Percentiles rank a stretch among this genome's conserved stretches.
Evolutionary conservation across 768 basidiomycete species (phyloP).

Genomic region (Austroboletus eburneus): DNA sequence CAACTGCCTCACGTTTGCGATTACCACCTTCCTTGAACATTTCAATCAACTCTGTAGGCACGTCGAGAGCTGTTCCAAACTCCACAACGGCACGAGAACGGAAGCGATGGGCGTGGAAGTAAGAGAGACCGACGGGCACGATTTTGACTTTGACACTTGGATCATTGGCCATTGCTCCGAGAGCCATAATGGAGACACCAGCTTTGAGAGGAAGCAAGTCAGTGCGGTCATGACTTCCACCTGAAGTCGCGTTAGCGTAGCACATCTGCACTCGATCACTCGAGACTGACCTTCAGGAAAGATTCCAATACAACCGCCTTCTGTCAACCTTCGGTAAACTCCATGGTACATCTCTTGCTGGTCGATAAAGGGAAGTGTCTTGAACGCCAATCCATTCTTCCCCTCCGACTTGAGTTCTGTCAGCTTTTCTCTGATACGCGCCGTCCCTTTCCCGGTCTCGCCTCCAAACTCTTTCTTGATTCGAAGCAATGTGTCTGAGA

Average conservation of each 20-base stretch:
- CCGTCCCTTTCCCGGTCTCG: constrained; percentile 71
- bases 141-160: constrained; percentile 85
- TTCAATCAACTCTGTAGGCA: constrained; percentile 83
- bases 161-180: constrained; percentile 95
- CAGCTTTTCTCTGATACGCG: constrained; percentile 62
- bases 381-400: constrained; percentile 67
- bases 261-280: not conserved
- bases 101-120: constrained; percentile 81
- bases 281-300: constrained; percentile 84
- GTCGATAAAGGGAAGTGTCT: constrained; percentile 83
- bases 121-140: constrained; percentile 77
- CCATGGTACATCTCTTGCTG: constrained; percentile 93
- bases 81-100: constrained; percentile 96
- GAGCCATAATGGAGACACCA: constrained; percentile 95
- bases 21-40: constrained; percentile 89
- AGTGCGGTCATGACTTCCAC: constrained; percentile 96
- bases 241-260: constrained; percentile 38
- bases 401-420: constrained; percentile 56
- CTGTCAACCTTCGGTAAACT: constrained; percentile 82
- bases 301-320: constrained; percentile 91
- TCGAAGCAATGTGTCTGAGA: constrained; percentile 82
- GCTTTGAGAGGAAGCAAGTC: constrained; percentile 96
- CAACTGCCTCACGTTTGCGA: constrained; percentile 86
- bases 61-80: constrained; percentile 87
- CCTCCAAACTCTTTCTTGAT: constrained; percentile 86